Evolutionary conservation across 306 rosid genomes (phyloP), one percentile per base, ranked within the genome.

Genomic region (Luffa aegyptiaca): DNA sequence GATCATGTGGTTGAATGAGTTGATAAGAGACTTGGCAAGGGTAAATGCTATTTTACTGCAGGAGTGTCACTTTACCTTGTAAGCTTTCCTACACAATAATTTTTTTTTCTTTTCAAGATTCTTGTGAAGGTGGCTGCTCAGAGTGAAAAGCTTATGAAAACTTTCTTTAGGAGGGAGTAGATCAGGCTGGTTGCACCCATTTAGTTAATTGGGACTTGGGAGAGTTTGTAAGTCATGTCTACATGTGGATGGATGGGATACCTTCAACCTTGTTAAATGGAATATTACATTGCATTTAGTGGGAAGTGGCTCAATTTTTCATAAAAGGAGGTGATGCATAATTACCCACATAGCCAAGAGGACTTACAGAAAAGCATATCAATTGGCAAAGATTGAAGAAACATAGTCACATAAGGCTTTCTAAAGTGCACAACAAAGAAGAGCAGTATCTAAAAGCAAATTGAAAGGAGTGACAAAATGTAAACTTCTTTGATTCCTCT

Each of bases 221-320:
- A n/a, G 53, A 69, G 75, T 69, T 69, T 42, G 73, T 6, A 44
- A 69, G 36, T 42, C 75, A 33, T 68, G 52, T 68, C 75, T 68
- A 68, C 9, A 68, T 14, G 75, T 68, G 75, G 52, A 18, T 68
- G 75, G 52, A 18, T 41, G 49, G 75, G 52, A 52, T 68, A 68
- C 35, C 75, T 17, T 36, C 17, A 39, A 3, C 14, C 33, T 66
- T 41, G 16, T 68, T 68, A n/a, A 68, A 68, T 42, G 52, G 33
- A 68, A 68, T 68, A 41, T 41, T 68, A 45, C 31, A 39, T 68
- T 68, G 53, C n/a, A 57, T 45, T 48, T 64, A 35, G 2, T 63
- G 70, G 44, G 37, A 26, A 26, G 31, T 26, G 31, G 31, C 31
- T 26, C 31, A 26, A 26, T 26, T 26, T 26, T 26, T 26, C 31